Evolutionary conservation across 164 flowering plant species (phyloP).

Genomic region (Nelumbo lutea): DNA sequence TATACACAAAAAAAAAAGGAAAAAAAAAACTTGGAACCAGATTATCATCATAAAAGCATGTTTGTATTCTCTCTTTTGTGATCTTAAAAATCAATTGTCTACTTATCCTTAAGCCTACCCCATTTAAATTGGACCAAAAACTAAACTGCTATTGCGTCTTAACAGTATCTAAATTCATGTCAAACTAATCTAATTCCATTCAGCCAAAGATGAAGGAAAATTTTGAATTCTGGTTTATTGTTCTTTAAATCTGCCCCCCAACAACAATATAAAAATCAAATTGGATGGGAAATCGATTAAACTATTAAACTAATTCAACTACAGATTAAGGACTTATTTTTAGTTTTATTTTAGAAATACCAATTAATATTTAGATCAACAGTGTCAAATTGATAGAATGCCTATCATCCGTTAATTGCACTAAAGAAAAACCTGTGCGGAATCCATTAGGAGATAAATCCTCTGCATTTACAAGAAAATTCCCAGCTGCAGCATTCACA

Average conservation of each 20-base stretch:
- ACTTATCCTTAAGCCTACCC: neutral
- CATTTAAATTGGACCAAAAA: neutral
- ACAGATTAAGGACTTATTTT: neutral
- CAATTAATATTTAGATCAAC: neutral
- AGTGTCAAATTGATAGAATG: no score
- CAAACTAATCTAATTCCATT: neutral
- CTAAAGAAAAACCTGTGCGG: slow-evolving; percentile 54
- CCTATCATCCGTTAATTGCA: neutral
- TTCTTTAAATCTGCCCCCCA: no score
- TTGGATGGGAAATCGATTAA: neutral
- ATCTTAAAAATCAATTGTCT: neutral
- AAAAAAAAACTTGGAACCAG: neutral
- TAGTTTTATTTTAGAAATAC: neutral
- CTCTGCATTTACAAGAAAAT: slow-evolving; percentile 78
- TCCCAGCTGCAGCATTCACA: slow-evolving; percentile 93
- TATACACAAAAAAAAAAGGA: no score
- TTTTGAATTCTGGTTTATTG: no score
- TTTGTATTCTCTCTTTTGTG: neutral
- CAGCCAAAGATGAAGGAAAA: neutral
- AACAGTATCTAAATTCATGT: no score
- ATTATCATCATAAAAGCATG: neutral
- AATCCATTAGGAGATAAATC: slow-evolving; percentile 92
- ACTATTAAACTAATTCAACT: neutral
- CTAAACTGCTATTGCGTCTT: no score
- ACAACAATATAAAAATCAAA: no score